A percentile compares a stretch with the other conserved stretches of the same genome.
Evolutionary conservation across 2,329 filamentous ascomycete species (phyloP).

Genomic region (Exophiala sideris): DNA sequence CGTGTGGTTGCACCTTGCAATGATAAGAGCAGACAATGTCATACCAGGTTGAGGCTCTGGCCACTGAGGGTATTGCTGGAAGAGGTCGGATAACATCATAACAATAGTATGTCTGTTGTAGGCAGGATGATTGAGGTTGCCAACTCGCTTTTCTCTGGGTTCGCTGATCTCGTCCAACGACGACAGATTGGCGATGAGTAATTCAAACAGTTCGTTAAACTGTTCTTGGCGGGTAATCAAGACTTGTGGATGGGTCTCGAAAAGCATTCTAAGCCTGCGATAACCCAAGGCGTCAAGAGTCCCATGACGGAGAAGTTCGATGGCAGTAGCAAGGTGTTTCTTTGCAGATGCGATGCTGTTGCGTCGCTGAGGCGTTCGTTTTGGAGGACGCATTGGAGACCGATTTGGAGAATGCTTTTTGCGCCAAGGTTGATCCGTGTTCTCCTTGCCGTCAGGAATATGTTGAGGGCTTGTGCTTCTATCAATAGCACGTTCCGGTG

Average conservation of each 20-base stretch:
- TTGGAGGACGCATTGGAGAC: constrained; percentile 13
- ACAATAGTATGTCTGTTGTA: constrained; percentile 27
- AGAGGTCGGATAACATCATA: constrained; percentile 18
- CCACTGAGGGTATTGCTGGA: constrained; percentile 24
- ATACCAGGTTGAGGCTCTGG: constrained; percentile 26
- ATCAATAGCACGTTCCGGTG: constrained; percentile 4
- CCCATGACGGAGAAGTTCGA: constrained; percentile 19
- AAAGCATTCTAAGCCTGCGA: constrained; percentile 24
- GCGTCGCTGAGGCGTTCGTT: constrained; percentile 10
- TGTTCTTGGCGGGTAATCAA: constrained; percentile 23
- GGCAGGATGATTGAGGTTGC: constrained; percentile 19
- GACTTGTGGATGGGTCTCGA: constrained; percentile 19
- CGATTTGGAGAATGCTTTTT: constrained; percentile 10
- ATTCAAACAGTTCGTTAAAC: constrained; percentile 23
- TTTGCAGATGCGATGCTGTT: constrained; percentile 21
- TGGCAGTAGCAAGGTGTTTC: constrained; percentile 16
- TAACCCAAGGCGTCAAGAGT: constrained; percentile 23
- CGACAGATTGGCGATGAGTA: constrained; percentile 18
- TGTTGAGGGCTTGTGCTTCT: constrained; percentile 2
- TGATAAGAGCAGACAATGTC: constrained; percentile 21
- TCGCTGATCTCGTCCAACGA: constrained; percentile 18
- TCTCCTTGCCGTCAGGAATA: constrained; percentile 24
- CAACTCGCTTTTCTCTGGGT: constrained; percentile 11
- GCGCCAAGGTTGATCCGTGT: constrained; percentile 16
- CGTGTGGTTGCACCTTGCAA: constrained; percentile 23